phyloP scores from a whole-genome alignment of 2,329 filamentous ascomycete genomes.

The Monilinia laxa region DNA sequence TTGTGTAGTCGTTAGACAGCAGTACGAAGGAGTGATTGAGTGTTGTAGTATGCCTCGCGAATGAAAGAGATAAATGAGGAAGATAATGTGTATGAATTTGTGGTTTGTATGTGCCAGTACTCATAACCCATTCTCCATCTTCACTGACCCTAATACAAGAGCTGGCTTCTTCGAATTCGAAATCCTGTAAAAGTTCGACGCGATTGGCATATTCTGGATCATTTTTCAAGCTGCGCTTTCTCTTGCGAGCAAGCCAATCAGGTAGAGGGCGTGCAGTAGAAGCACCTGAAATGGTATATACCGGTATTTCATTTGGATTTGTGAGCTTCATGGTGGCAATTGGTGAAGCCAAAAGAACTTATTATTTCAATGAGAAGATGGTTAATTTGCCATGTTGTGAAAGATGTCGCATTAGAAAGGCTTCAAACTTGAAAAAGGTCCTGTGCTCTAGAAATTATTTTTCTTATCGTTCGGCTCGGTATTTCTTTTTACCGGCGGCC shows the following conservation, averaged over 20 bases:
- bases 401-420: slow-evolving; percentile 5
- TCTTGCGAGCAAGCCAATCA: slow-evolving; percentile 88
- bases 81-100: slow-evolving; percentile 97
- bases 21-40: slow-evolving; percentile 90
- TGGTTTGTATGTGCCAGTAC: slow-evolving; percentile 73
- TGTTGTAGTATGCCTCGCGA: slow-evolving; percentile 84
- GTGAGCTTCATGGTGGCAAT: slow-evolving; percentile 68
- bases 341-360: neutral
- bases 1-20: slow-evolving; percentile 87
- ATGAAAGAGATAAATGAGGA: slow-evolving; percentile 90
- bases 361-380: neutral
- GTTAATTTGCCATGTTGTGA: slow-evolving; percentile 12
- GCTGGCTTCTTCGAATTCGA: slow-evolving; percentile 95
- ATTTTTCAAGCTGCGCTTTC: slow-evolving; percentile 88
- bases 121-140: slow-evolving; percentile 97
- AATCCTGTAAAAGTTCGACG: slow-evolving; percentile 93
- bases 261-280: slow-evolving; percentile 84
- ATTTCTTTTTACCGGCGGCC: slow-evolving; percentile 5
- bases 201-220: slow-evolving; percentile 91
- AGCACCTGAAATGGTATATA: slow-evolving; percentile 93
- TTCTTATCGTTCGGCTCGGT: slow-evolving; percentile 17
- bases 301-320: slow-evolving; percentile 78
- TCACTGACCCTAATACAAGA: slow-evolving; percentile 86
- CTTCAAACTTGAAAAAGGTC: slow-evolving; percentile 9
- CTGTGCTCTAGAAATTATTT: slow-evolving; percentile 20